phyloP scores from a whole-genome alignment of 805 yeast genomes.

The Nakazawaea ernobii region DNA sequence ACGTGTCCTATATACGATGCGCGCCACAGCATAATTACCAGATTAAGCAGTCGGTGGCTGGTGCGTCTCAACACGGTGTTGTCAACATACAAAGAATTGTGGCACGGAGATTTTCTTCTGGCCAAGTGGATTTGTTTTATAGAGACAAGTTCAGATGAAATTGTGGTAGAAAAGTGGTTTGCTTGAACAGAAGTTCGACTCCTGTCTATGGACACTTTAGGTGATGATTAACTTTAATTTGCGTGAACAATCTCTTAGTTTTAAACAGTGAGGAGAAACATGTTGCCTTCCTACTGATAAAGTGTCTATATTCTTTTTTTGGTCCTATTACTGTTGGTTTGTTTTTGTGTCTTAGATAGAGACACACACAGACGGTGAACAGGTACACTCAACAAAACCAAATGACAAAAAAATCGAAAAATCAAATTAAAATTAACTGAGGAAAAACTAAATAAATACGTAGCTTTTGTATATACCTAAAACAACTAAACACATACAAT shows the following conservation, averaged over 20 bases:
- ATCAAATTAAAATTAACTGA: too few species aligned
- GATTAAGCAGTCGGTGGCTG: not conserved
- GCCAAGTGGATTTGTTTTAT: not conserved
- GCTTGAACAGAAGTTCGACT: not conserved
- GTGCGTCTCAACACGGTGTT: not conserved
- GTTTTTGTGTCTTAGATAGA: too few species aligned
- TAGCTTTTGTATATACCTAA: not conserved
- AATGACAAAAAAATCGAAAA: not conserved
- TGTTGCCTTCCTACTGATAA: constrained; percentile 22
- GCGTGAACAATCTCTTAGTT: constrained; percentile 22
- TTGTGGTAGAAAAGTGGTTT: not conserved
- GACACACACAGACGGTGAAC: too few species aligned
- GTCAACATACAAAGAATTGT: not conserved
- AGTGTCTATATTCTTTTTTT: not conserved
- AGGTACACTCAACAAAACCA: not conserved
- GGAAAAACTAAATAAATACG: not conserved
- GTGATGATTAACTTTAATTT: constrained; percentile 18
- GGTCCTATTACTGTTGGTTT: too few species aligned
- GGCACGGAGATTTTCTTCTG: not conserved
- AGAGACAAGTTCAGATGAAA: not conserved
- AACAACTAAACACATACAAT: not conserved
- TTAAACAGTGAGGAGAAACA: constrained; percentile 16
- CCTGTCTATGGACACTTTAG: not conserved
- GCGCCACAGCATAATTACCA: not conserved
- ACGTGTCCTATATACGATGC: not conserved